Percentiles rank a stretch among this genome's conserved stretches.
Evolutionary conservation across 768 basidiomycete genomes (phyloP).

Genomic region (Mycena pura): DNA sequence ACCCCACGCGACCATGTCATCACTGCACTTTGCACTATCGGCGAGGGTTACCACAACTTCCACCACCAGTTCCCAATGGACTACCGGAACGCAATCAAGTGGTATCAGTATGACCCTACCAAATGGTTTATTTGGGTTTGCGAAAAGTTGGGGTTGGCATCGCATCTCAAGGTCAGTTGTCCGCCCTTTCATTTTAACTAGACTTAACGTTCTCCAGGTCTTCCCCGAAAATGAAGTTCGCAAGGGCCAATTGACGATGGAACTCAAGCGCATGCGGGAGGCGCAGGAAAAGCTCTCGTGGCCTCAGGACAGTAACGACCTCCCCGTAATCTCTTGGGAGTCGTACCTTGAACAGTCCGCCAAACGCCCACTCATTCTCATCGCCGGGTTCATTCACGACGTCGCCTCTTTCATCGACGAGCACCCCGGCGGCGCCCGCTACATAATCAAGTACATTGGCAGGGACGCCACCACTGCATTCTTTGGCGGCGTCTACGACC

Average conservation of each 20-base stretch:
- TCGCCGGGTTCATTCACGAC: slow-evolving; percentile 95
- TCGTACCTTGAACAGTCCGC: slow-evolving; percentile 78
- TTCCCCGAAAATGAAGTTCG: slow-evolving; percentile 68
- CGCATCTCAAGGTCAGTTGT: slow-evolving; percentile 65
- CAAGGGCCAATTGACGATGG: slow-evolving; percentile 96
- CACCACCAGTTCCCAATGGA: slow-evolving; percentile 98
- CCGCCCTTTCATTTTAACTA: background rate
- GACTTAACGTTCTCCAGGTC: slow-evolving; percentile 35
- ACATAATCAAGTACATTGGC: slow-evolving; percentile 86
- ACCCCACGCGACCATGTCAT: slow-evolving; percentile 91
- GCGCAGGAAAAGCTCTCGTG: slow-evolving; percentile 80
- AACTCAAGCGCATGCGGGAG: slow-evolving; percentile 84
- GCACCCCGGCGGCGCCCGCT: slow-evolving; percentile 90
- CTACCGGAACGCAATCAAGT: slow-evolving; percentile 94
- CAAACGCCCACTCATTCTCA: slow-evolving; percentile 83
- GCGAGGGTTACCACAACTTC: slow-evolving; percentile 99
- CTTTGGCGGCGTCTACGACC: slow-evolving; percentile 92
- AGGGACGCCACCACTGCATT: slow-evolving; percentile 94
- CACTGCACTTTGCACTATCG: slow-evolving; percentile 91
- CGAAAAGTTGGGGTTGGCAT: slow-evolving; percentile 68
- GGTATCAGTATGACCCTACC: slow-evolving; percentile 93
- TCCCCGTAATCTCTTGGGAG: slow-evolving; percentile 89
- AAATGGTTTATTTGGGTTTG: slow-evolving; percentile 85
- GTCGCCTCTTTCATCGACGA: slow-evolving; percentile 86
- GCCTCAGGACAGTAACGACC: slow-evolving; percentile 79